Percentiles rank a stretch among this genome's conserved stretches.
phyloP scores from a whole-genome alignment of 371 early-diverging fungal genomes.

The Capillidium rhysosporum region DNA sequence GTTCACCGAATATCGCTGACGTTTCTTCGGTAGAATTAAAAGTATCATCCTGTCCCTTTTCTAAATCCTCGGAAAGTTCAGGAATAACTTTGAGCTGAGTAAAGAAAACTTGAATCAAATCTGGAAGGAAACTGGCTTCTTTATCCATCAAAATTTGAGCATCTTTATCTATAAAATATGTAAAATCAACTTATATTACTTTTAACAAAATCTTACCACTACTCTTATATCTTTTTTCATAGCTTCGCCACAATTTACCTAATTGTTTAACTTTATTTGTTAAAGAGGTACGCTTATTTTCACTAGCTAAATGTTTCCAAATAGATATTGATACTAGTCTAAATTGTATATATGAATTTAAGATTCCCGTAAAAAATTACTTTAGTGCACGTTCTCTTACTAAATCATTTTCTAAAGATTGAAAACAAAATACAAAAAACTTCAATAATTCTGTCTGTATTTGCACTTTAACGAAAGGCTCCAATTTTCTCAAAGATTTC shows the following conservation, averaged over 20 bases:
- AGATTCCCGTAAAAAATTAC: not conserved
- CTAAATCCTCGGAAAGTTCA: not conserved
- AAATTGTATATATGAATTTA: not conserved
- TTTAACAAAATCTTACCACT: conserved; percentile 15
- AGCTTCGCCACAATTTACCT: conserved; percentile 38
- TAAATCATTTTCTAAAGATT: not conserved
- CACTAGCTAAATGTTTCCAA: conserved; percentile 43
- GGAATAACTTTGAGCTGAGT: not conserved
- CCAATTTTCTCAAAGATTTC: not conserved
- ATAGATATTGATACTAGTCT: conserved; percentile 44
- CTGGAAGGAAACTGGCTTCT: not conserved
- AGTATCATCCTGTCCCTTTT: not conserved
- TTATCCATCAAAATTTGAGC: not conserved
- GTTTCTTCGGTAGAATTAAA: conserved; percentile 10
- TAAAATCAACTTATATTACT: conserved; percentile 1
- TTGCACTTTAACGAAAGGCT: not conserved
- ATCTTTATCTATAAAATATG: not conserved
- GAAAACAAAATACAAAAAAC: not conserved
- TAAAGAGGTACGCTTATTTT: conserved; percentile 23
- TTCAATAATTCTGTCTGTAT: not conserved
- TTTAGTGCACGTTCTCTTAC: not conserved
- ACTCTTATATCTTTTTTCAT: conserved; percentile 24
- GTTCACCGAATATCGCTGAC: conserved; percentile 25
- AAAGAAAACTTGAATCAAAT: conserved; percentile 13
- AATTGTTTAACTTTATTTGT: conserved; percentile 33